Percentiles rank a stretch among this genome's conserved stretches.
Evolutionary conservation across 2,329 filamentous ascomycete genomes (phyloP).

Genomic region (Stachybotrys chlorohalonatus): DNA sequence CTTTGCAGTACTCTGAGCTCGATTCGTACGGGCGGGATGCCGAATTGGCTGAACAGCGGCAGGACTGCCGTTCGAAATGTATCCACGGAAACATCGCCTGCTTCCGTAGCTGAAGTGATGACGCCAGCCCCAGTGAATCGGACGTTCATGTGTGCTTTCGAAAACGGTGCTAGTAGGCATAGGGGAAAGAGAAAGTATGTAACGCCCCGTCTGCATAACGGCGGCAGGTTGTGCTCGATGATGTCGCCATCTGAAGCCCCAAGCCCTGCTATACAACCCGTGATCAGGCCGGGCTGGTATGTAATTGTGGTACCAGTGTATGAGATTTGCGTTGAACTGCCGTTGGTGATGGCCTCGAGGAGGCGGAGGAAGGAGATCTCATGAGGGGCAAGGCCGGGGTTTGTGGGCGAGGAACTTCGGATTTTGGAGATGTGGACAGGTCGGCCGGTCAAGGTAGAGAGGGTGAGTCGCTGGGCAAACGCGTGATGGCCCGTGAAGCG

Average conservation of each 20-base stretch:
- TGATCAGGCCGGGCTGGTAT: conserved; percentile 87
- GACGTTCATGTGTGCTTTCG: conserved; percentile 84
- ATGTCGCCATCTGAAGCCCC: conserved; percentile 65
- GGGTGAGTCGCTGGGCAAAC: conserved; percentile 74
- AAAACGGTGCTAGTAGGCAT: conserved; percentile 85
- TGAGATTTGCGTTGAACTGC: conserved; percentile 87
- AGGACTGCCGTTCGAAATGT: conserved; percentile 88
- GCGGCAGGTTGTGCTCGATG: conserved; percentile 71
- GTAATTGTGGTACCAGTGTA: conserved; percentile 91
- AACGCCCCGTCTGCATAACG: conserved; percentile 68
- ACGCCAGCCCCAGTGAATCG: conserved; percentile 85
- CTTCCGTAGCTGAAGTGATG: conserved; percentile 77
- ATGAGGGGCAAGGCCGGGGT: conserved; percentile 81
- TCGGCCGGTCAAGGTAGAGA: conserved; percentile 84
- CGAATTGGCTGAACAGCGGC: conserved; percentile 83
- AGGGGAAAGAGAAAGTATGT: conserved; percentile 89
- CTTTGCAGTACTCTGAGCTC: conserved; percentile 76
- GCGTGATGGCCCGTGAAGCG: conserved; percentile 78
- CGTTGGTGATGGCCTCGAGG: conserved; percentile 91
- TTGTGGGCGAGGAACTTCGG: conserved; percentile 73
- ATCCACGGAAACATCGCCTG: conserved; percentile 84
- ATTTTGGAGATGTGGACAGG: conserved; percentile 91
- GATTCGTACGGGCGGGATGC: conserved; percentile 69
- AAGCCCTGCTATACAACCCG: conserved; percentile 68
- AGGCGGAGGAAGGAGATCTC: conserved; percentile 95